Evolutionary conservation across 192 early-diverging fungal genomes (phyloP).

Genomic region (Oehlia diaphana): DNA sequence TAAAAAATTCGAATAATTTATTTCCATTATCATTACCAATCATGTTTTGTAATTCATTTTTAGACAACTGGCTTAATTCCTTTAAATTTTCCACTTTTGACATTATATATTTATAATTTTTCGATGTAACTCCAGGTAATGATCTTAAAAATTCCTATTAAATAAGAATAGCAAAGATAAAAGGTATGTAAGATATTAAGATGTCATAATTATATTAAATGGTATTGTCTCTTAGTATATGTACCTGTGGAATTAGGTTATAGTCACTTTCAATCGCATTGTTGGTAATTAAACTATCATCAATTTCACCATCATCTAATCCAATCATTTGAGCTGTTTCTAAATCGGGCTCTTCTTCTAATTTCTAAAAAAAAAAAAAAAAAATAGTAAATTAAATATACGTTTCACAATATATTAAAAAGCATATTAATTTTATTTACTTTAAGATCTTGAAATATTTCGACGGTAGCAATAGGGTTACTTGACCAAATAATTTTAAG

Average conservation of each 20-base stretch:
- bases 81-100: slow-evolving; percentile 59
- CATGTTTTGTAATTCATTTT: slow-evolving; percentile 16
- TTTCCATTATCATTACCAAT: slow-evolving; percentile 23
- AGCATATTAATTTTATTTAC: slow-evolving; percentile 32
- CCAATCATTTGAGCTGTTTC: slow-evolving; percentile 71
- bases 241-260: slow-evolving; percentile 67
- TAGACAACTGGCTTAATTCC: slow-evolving; percentile 47
- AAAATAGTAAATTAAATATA: slow-evolving; percentile 14
- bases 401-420: no score
- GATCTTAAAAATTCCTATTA: slow-evolving; percentile 71
- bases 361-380: slow-evolving; percentile 47
- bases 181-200: not conserved
- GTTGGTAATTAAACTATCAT: slow-evolving; percentile 39
- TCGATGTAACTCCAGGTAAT: slow-evolving; percentile 81
- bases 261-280: slow-evolving; percentile 62
- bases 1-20: slow-evolving; percentile 22
- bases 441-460: slow-evolving; percentile 92
- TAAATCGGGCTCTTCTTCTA: slow-evolving; percentile 72
- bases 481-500: slow-evolving; percentile 85
- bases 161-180: not conserved
- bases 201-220: not conserved
- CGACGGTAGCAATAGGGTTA: slow-evolving; percentile 80
- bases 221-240: not conserved
- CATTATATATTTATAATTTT: slow-evolving; percentile 81
- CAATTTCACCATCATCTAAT: slow-evolving; percentile 62